A percentile compares a stretch with the other conserved stretches of the same genome.
phyloP scores from a whole-genome alignment of 1,284 basidiomycete genomes.

The Cystobasidium slooffiae region DNA sequence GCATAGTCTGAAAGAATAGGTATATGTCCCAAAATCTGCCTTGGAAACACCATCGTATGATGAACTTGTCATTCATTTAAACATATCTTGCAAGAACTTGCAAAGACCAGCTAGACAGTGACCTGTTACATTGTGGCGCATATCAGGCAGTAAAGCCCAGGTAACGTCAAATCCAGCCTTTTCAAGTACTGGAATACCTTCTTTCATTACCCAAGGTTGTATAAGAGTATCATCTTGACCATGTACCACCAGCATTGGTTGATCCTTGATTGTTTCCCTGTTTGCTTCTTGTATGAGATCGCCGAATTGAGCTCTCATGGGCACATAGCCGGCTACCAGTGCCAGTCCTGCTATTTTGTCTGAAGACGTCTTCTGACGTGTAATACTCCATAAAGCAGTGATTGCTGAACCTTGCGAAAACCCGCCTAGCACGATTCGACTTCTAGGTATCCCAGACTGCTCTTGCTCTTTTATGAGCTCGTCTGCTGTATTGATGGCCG shows the following conservation, averaged over 20 bases:
- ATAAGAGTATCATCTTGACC: slow-evolving; percentile 42
- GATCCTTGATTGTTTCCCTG: slow-evolving; percentile 26
- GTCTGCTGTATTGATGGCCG: slow-evolving; percentile 26
- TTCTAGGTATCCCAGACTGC: slow-evolving; percentile 21
- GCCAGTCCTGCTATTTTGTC: slow-evolving; percentile 30
- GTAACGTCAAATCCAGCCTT: slow-evolving; percentile 40
- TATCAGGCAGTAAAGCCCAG: slow-evolving; percentile 33
- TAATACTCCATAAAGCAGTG: slow-evolving; percentile 31
- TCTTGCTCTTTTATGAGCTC: slow-evolving; percentile 33
- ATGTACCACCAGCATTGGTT: slow-evolving; percentile 37
- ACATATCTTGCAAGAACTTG: slow-evolving; percentile 28
- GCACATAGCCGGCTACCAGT: slow-evolving; percentile 33
- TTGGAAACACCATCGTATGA: neutral
- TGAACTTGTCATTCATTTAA: neutral
- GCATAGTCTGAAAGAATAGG: neutral
- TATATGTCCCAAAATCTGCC: neutral
- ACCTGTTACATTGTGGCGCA: slow-evolving; percentile 37
- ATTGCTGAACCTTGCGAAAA: slow-evolving; percentile 38
- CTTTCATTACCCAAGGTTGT: slow-evolving; percentile 34
- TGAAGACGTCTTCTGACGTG: slow-evolving; percentile 6
- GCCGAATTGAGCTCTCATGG: slow-evolving; percentile 27
- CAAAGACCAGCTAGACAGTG: slow-evolving; percentile 20
- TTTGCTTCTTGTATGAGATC: slow-evolving; percentile 9
- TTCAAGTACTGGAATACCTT: slow-evolving; percentile 31
- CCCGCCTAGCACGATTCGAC: slow-evolving; percentile 30